Evolutionary conservation across 2,329 filamentous ascomycete genomes (phyloP).

Genomic region (Stachybotrys chartarum): DNA sequence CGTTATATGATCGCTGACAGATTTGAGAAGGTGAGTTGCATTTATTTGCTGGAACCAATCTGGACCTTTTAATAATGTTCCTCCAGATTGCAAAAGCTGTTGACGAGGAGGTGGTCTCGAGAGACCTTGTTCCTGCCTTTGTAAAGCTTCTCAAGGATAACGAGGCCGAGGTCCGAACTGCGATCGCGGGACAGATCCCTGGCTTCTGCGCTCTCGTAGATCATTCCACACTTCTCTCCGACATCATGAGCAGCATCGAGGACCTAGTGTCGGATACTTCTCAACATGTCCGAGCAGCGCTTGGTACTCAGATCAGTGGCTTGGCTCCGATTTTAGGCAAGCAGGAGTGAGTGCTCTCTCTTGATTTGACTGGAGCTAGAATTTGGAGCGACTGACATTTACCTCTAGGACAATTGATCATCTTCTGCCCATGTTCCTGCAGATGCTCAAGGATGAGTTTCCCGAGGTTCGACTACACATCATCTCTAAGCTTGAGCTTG

Average conservation of each 20-base stretch:
- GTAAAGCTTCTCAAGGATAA: conserved; percentile 97
- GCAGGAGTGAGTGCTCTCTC: conserved; percentile 65
- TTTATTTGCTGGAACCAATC: not conserved
- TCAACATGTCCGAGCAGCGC: conserved; percentile 90
- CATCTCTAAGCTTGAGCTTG: conserved; percentile 97
- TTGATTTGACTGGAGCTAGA: not conserved
- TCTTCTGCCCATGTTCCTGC: conserved; percentile 94
- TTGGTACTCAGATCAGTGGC: conserved; percentile 95
- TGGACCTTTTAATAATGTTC: not conserved
- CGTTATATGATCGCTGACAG: conserved; percentile 98
- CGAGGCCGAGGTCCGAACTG: conserved; percentile 94
- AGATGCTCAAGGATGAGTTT: conserved; percentile 99
- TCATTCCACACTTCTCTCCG: conserved; percentile 78
- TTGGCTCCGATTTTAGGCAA: conserved; percentile 95
- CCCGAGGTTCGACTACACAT: conserved; percentile 97
- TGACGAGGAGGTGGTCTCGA: conserved; percentile 88
- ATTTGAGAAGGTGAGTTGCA: conserved; percentile 75
- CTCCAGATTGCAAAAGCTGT: conserved; percentile 94
- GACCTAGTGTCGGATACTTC: conserved; percentile 93
- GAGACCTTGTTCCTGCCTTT: conserved; percentile 92
- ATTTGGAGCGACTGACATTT: not conserved
- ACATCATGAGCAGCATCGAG: conserved; percentile 95
- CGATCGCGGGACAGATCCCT: conserved; percentile 94
- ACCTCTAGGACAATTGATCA: conserved; percentile 80
- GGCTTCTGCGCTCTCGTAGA: conserved; percentile 92